Evolutionary conservation across 116 monocot genomes (phyloP).

Genomic region (Posidonia oceanica): DNA sequence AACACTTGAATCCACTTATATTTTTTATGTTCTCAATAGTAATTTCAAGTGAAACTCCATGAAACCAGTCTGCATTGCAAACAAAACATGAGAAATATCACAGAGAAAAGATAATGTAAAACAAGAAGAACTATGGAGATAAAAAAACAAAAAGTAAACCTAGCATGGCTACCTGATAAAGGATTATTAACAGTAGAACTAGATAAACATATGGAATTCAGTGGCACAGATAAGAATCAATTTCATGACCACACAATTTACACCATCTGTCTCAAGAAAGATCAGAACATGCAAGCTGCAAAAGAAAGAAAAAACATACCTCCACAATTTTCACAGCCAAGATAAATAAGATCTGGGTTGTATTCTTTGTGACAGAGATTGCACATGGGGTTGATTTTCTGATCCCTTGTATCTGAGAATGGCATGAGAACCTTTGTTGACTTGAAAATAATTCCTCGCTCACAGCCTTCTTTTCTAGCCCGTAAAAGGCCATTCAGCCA

Average conservation of each 20-base stretch:
- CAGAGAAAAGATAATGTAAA: background rate
- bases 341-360: constrained; percentile 38
- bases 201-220: background rate
- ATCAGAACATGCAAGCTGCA: background rate
- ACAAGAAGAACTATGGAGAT: background rate
- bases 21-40: constrained; percentile 38
- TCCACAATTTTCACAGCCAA: constrained; percentile 78
- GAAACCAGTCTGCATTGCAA: constrained; percentile 65
- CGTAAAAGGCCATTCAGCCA: constrained; percentile 82
- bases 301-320: constrained; percentile 32
- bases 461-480: constrained; percentile 36
- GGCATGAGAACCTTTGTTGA: constrained; percentile 48
- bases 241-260: background rate
- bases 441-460: constrained; percentile 43
- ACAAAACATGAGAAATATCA: constrained; percentile 1
- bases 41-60: constrained; percentile 48
- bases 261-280: background rate
- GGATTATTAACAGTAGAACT: background rate
- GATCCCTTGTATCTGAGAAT: constrained; percentile 12
- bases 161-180: background rate
- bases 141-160: background rate
- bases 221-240: background rate
- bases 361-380: constrained; percentile 50
- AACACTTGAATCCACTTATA: constrained; percentile 64
- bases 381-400: constrained; percentile 25